Percentiles rank a stretch among this genome's conserved stretches.
Evolutionary conservation across 352 stramenopile genomes (phyloP).

Genomic region (Phytophthora hibernalis): DNA sequence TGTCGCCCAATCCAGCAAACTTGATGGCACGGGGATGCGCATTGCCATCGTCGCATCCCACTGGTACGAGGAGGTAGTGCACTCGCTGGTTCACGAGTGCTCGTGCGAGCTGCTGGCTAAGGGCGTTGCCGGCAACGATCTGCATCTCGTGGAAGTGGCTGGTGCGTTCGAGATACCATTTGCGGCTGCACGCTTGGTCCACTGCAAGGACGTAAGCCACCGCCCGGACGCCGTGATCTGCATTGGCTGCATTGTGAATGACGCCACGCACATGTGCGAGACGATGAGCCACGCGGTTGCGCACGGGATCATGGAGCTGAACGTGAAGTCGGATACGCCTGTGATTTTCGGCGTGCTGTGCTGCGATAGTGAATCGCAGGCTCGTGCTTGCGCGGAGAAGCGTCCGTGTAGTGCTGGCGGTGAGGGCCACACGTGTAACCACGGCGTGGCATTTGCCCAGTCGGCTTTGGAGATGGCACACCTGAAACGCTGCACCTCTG

Average conservation of each 20-base stretch:
- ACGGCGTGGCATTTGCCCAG: constrained; percentile 68
- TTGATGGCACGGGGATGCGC: constrained; percentile 45
- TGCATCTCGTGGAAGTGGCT: constrained; percentile 82
- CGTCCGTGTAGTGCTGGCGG: constrained; percentile 30
- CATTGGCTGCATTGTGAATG: constrained; percentile 95
- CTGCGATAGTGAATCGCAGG: constrained; percentile 93
- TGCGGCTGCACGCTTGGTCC: constrained; percentile 82
- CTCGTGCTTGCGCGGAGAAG: constrained; percentile 76
- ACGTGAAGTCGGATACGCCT: constrained; percentile 89
- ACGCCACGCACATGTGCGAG: constrained; percentile 97
- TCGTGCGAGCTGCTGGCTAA: constrained; percentile 65
- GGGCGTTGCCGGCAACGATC: constrained; percentile 51
- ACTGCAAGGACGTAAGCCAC: constrained; percentile 68
- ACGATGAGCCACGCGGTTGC: constrained; percentile 96
- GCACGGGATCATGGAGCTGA: constrained; percentile 97
- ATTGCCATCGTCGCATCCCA: constrained; percentile 68
- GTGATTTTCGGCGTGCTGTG: constrained; percentile 93
- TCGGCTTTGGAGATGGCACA: constrained; percentile 91
- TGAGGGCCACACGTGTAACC: constrained; percentile 50
- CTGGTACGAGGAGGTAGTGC: constrained; percentile 66
- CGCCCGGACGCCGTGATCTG: constrained; percentile 95
- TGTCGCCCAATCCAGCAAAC: constrained; percentile 29
- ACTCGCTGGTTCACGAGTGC: constrained; percentile 56
- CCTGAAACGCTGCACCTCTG: constrained; percentile 60
- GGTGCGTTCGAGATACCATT: constrained; percentile 97